Base-by-base conservation (phyloP, 805 yeast species). In the Candida quercuum region DNA sequence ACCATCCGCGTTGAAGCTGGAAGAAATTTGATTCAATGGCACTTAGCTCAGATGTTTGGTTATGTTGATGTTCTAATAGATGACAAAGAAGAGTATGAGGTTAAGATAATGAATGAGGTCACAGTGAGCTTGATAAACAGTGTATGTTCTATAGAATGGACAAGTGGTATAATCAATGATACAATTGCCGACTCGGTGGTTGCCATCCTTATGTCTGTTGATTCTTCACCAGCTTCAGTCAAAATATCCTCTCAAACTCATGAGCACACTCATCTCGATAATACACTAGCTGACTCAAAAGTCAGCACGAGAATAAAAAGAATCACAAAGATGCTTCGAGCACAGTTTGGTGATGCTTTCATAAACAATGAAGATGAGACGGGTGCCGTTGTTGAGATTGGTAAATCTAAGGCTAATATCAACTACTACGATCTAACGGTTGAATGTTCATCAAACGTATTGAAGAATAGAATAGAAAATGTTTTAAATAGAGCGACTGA, bases 11-110 rank as follows among this genome's bases (percentile, higher is more conserved):
- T 93, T 33, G 79, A 81, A 54, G 94, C 96, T 5, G 85, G 84
- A 31, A 74, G 85, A 24, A 83, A 85, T 32, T 67, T 93, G 40
- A 76, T 93, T 42, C 72, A 75, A 42, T 93, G 94, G 88, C 98
- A 93, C 56, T 71, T 93, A 40, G 76, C 81, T 41, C 98, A 89
- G 56, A 93, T 93, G 99, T 93, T 91, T 70, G 98, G 97, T 2
- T 75, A 71, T 52, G 74, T 88, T 5, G 78, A 81, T 32, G 73
- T 86, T 2, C 39, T 78, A 3, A 68, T 67, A 36, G 87, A 80
- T 46, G 79, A 75, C 38, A 42, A 48, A 48, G 67, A 74, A 16
- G 74, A 66, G 42, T 66, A 71, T 41, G 71, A 71, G 17, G 61
- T 78, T 25, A 68, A 60, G 40, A 69, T 84, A n/a, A 81, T 84